phyloP scores from a whole-genome alignment of 352 stramenopile species.

The Pythium aquatile region DNA sequence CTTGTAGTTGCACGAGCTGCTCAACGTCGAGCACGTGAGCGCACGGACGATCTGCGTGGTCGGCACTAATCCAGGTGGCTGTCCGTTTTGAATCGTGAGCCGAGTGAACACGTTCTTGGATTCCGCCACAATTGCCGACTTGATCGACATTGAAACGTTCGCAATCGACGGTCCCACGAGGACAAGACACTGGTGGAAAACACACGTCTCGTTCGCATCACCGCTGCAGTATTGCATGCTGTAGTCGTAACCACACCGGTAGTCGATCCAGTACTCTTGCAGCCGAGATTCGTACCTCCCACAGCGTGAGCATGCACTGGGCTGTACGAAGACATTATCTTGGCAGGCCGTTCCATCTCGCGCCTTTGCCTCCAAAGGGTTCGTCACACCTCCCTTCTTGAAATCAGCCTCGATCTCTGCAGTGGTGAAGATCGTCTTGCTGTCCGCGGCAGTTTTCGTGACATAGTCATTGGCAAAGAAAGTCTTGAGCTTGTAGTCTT shows the following conservation, averaged over 20 bases:
- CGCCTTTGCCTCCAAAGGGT: neutral
- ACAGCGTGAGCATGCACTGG: slow-evolving; percentile 9
- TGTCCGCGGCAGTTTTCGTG: neutral
- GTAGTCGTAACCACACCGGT: slow-evolving; percentile 14
- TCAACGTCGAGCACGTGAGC: slow-evolving; percentile 8
- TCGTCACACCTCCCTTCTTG: neutral
- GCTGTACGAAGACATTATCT: neutral
- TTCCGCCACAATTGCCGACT: neutral
- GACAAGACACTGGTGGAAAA: slow-evolving; percentile 21
- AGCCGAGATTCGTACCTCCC: slow-evolving; percentile 15
- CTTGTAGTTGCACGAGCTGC: slow-evolving; percentile 13
- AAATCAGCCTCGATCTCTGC: neutral
- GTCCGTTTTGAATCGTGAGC: neutral
- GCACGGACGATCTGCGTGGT: slow-evolving; percentile 6
- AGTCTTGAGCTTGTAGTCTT: neutral
- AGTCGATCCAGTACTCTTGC: slow-evolving; percentile 22
- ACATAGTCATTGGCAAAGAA: neutral
- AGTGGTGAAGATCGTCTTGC: neutral
- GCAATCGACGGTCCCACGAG: slow-evolving; percentile 15
- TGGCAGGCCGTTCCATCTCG: neutral
- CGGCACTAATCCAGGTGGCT: neutral
- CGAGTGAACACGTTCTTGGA: slow-evolving; percentile 9
- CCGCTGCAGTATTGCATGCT: neutral
- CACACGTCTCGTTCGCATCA: slow-evolving; percentile 11
- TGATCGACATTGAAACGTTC: neutral